Evolutionary conservation across 176 grass and related monocot genomes (phyloP).

Genomic region (Eragrostis curvula): DNA sequence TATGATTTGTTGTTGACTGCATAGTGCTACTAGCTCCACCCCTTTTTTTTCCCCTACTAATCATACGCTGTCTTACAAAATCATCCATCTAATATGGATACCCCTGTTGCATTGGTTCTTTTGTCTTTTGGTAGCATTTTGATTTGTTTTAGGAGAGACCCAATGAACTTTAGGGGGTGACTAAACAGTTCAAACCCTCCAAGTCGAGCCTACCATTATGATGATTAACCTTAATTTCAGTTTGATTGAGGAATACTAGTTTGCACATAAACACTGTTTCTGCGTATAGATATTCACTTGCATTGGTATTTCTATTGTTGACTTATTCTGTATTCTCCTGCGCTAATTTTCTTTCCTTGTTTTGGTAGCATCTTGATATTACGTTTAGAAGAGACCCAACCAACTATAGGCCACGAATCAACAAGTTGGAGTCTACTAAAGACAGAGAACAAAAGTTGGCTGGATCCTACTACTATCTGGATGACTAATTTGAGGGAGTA

Average conservation of each 20-base stretch:
- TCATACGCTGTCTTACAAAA: not conserved
- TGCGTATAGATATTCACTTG: too few species aligned
- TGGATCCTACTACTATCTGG: slow-evolving; percentile 86
- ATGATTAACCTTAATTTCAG: slow-evolving; percentile 47
- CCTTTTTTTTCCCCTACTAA: not conserved
- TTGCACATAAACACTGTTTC: not conserved
- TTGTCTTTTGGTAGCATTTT: slow-evolving; percentile 43
- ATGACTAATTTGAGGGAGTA: slow-evolving; percentile 55
- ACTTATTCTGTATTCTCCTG: not conserved
- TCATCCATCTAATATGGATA: not conserved
- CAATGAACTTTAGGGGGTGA: slow-evolving; percentile 55
- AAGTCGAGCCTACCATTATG: slow-evolving; percentile 49
- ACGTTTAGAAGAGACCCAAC: slow-evolving; percentile 92
- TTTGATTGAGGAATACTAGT: not conserved
- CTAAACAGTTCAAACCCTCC: slow-evolving; percentile 63
- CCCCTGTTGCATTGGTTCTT: not conserved
- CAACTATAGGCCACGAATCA: slow-evolving; percentile 91
- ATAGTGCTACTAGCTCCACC: not conserved
- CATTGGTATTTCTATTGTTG: not conserved
- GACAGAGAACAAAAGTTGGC: slow-evolving; percentile 86
- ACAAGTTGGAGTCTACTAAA: slow-evolving; percentile 88
- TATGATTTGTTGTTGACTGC: not conserved
- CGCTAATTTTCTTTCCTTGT: slow-evolving; percentile 17
- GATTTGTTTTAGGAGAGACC: slow-evolving; percentile 66
- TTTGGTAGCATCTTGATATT: slow-evolving; percentile 80